Percentiles rank a stretch among this genome's conserved stretches.
Conservation (phyloP, 2,329 filamentous ascomycete genomes). For the Penicillium griseofulvum region DNA sequence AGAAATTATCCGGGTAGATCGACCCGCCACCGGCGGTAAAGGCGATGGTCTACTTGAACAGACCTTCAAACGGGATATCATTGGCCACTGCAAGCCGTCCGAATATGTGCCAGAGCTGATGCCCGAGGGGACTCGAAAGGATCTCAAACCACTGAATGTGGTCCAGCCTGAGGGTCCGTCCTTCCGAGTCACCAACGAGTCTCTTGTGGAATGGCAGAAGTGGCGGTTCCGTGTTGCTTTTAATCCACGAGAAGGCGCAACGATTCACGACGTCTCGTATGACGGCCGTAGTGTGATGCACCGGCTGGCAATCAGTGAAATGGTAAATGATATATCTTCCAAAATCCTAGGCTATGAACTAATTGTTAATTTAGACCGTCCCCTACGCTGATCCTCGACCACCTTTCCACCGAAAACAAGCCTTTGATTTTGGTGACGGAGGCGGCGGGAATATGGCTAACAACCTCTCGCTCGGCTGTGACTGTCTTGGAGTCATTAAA, state of each 20-base stretch:
- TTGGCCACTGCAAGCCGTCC: constrained; percentile 52
- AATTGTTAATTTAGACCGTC: constrained; percentile 40
- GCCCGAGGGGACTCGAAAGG: constrained; percentile 43
- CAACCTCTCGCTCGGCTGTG: constrained; percentile 54
- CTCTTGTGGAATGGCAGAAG: constrained; percentile 59
- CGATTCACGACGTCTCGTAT: constrained; percentile 68
- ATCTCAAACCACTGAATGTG: constrained; percentile 69
- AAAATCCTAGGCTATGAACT: neutral
- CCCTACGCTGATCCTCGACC: constrained; percentile 65
- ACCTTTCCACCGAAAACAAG: constrained; percentile 67
- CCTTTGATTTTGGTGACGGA: constrained; percentile 70
- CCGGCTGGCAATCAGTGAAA: constrained; percentile 65
- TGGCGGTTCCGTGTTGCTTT: constrained; percentile 65
- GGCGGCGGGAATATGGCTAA: constrained; percentile 67
- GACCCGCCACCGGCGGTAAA: constrained; percentile 53
- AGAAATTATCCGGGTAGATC: constrained; percentile 57
- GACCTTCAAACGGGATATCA: constrained; percentile 46
- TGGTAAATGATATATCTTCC: constrained; percentile 46
- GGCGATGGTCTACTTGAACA: constrained; percentile 49
- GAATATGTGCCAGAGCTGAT: constrained; percentile 56
- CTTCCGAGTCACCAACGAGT: constrained; percentile 50
- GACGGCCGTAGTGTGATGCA: constrained; percentile 65
- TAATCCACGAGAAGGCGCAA: constrained; percentile 62
- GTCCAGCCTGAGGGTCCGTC: constrained; percentile 68
- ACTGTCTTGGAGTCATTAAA: constrained; percentile 63